Evolutionary conservation across 176 grass and related monocot species (phyloP).

Genomic region (Ensete glaucum): DNA sequence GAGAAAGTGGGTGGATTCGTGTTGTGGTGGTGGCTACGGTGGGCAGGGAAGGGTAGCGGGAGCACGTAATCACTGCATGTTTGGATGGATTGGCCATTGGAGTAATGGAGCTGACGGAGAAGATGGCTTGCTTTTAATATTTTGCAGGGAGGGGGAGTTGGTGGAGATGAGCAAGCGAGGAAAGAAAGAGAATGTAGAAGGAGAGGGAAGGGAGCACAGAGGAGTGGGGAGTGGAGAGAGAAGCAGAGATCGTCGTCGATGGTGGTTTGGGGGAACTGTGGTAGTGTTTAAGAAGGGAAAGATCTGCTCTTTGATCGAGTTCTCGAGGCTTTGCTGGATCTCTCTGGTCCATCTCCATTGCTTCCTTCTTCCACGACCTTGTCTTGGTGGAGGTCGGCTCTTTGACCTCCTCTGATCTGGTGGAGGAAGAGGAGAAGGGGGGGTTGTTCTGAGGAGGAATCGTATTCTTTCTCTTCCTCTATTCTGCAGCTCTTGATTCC

Average conservation of each 20-base stretch:
- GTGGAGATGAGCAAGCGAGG: slow-evolving; percentile 21
- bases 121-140: slow-evolving; percentile 21
- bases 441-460: background rate
- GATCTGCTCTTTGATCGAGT: slow-evolving; percentile 12
- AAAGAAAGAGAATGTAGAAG: slow-evolving; percentile 6
- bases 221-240: background rate
- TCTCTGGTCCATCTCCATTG: background rate
- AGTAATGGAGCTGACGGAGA: slow-evolving; percentile 15
- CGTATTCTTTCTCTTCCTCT: background rate
- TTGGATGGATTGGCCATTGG: slow-evolving; percentile 1
- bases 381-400: background rate
- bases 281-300: slow-evolving; percentile 38
- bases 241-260: background rate
- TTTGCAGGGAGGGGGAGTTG: slow-evolving; percentile 30
- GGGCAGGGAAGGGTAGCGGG: background rate
- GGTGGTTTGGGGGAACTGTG: slow-evolving; percentile 21
- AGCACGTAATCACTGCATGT: slow-evolving; percentile 14
- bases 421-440: background rate
- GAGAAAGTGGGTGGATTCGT: background rate
- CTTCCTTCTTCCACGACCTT: background rate
- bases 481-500: slow-evolving; percentile 33
- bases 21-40: background rate
- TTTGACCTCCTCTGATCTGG: slow-evolving; percentile 1
- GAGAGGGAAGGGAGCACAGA: slow-evolving; percentile 14
- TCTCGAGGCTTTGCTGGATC: background rate